Percentiles rank a stretch among this genome's conserved stretches.
These are phyloP conservation scores for Mycena galopus DNA, from an alignment of 768 basidiomycete species.

Conservation along the genomic window DNA sequence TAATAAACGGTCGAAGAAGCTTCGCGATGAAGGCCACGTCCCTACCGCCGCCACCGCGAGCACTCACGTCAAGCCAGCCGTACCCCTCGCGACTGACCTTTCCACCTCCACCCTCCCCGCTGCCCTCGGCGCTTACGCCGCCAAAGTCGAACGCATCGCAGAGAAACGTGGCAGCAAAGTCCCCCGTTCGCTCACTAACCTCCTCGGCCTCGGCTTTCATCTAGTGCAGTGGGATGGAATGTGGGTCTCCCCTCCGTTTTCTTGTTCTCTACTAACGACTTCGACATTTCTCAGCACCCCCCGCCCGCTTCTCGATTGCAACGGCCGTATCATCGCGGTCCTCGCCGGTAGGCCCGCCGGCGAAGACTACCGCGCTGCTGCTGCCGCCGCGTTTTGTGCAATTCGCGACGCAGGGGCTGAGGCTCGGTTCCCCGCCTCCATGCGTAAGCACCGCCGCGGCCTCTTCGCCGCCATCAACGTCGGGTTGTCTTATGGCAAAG, in stretches of 20 bases:
- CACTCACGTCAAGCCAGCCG: too few species aligned
- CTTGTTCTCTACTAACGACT: too few species aligned
- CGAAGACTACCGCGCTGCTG: not conserved
- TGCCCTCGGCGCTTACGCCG: too few species aligned
- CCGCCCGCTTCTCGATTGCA: not conserved
- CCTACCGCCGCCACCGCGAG: too few species aligned
- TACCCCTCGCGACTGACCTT: too few species aligned
- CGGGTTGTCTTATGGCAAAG: not conserved
- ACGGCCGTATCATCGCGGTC: not conserved
- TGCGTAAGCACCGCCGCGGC: not conserved
- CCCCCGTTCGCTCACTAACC: too few species aligned
- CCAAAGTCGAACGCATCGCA: not conserved
- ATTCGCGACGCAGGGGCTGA: too few species aligned
- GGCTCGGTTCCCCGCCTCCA: not conserved
- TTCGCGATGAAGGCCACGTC: too few species aligned
- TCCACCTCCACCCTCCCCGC: too few species aligned
- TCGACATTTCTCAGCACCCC: too few species aligned
- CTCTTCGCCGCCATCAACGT: not conserved
- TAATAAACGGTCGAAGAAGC: too few species aligned
- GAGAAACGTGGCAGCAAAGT: not conserved
- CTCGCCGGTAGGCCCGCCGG: not conserved
- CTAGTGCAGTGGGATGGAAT: not conserved
- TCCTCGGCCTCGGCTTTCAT: not conserved
- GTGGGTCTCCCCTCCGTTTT: too few species aligned
- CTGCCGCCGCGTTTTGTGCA: not conserved